Percentiles rank a stretch among this genome's conserved stretches.
Conservation (phyloP, 352 stramenopile species). For the Pythium utonaiense region DNA sequence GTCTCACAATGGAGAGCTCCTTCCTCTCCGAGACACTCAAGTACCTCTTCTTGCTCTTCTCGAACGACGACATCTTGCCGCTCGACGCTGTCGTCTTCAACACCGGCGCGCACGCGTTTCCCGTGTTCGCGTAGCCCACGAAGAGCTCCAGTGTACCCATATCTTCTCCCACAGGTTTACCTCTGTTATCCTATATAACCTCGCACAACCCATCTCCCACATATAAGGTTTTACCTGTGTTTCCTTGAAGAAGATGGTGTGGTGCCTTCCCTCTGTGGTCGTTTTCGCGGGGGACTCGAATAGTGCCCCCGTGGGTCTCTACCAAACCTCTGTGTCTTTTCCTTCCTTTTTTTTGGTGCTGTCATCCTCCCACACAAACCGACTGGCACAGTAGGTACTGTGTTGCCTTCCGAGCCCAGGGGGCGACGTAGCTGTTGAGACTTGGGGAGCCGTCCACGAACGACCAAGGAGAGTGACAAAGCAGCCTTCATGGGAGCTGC, state of each 20-base stretch:
- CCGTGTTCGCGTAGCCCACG: not conserved
- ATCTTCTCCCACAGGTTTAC: conserved; percentile 10
- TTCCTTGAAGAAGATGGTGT: conserved; percentile 11
- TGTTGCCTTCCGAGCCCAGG: not conserved
- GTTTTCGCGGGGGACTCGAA: conserved; percentile 2
- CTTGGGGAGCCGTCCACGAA: too few relatives aligned
- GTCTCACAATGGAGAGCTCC: conserved; percentile 78
- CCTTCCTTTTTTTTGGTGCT: conserved; percentile 10
- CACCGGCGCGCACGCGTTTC: conserved; percentile 81
- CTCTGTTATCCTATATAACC: conserved; percentile 7
- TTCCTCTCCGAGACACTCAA: conserved; percentile 93
- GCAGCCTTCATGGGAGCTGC: conserved; percentile 16
- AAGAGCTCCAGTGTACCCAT: conserved; percentile 11
- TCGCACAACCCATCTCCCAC: not conserved
- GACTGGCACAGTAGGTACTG: not conserved
- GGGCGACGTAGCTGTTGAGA: not conserved
- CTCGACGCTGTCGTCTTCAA: conserved; percentile 85
- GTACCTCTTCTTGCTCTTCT: conserved; percentile 90
- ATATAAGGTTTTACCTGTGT: conserved; percentile 15
- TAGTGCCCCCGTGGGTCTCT: not conserved
- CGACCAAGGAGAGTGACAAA: too few relatives aligned
- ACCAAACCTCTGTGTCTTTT: conserved; percentile 6
- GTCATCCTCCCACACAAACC: not conserved
- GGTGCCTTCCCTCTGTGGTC: not conserved
- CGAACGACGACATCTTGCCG: conserved; percentile 55